Evolutionary conservation across 2,329 filamentous ascomycete species (phyloP), one percentile per base, ranked within the genome.

Genomic region (Tolypocladium ovalisporum): DNA sequence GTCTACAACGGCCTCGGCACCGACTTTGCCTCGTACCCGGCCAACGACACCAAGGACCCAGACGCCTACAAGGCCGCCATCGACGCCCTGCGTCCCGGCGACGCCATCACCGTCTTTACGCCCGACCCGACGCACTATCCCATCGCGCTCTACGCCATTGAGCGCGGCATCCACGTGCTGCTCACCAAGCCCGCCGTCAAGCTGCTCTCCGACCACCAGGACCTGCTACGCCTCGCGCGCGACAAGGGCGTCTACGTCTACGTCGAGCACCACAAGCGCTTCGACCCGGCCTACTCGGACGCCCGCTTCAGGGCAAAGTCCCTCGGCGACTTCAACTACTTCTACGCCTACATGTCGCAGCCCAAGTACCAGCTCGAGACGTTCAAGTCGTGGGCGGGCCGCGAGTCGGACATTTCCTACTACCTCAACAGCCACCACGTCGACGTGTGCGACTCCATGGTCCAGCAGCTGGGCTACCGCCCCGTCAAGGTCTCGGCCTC

Each of bases 271-370:
- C 92, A 97, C 82, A 97, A 97, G 79, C 90, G 93, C 58, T 97
- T 87, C 75, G 92, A 97, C 71, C 92, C 92, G 2, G 90, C 90
- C 27, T 97, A 97, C 76, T 84, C 89, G 17, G 92, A 97, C 71
- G 93, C 93, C 17, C 83, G 86, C 54, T 86, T 86, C 75, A 85
- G 87, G 65, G 89, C 90, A 17, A 76, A 83, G 68, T 84, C 79
- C 56, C 78, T 97, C 9, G 92, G 92, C 62, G 90, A 96, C 75
- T 97, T 97, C 84, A 96, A 96, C 79, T 97, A 97, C 80, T 97
- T 96, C 72, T 97, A 96, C 81, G 88, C 84, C 65, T 97, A 97
- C 82, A 96, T 96, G 91, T 90, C 86, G 54, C 91, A 96, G 78
- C 89, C 87, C 60, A 96, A 95, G 76, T 90, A 81, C 54, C 91